A percentile compares a stretch with the other conserved stretches of the same genome.
Conservation (phyloP, 345 rosid genomes). For the Firmiana major region DNA sequence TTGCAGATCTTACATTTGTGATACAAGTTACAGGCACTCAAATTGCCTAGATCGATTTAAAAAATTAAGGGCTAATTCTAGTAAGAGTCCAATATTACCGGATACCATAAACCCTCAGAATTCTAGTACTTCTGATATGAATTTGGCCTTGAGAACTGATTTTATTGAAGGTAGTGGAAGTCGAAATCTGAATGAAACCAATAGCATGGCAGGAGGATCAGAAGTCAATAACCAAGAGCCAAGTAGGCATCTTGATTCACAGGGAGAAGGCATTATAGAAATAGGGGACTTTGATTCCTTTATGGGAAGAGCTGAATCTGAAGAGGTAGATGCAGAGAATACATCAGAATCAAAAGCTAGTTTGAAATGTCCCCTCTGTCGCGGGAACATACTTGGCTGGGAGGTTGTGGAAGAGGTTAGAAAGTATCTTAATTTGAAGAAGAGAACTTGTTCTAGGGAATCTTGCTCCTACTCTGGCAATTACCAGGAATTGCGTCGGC, state of each 20-base stretch:
- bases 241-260: constrained; percentile 33
- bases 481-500: constrained; percentile 83
- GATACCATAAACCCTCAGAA: constrained; percentile 27
- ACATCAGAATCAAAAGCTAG: constrained; percentile 32
- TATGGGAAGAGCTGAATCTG: constrained; percentile 37
- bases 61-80: constrained; percentile 50
- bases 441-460: constrained; percentile 78
- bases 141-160: constrained; percentile 35
- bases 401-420: constrained; percentile 75
- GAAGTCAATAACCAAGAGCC: constrained; percentile 21
- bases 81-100: constrained; percentile 31
- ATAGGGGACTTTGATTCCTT: constrained; percentile 33
- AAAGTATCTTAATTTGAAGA: constrained; percentile 70
- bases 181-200: constrained; percentile 26
- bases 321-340: constrained; percentile 33
- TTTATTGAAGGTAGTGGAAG: constrained; percentile 28
- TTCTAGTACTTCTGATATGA: constrained; percentile 32
- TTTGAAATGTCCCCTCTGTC: constrained; percentile 78
- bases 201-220: constrained; percentile 14
- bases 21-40: constrained; percentile 89
- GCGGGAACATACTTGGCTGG: constrained; percentile 67
- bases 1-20: constrained; percentile 88
- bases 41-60: constrained; percentile 86
- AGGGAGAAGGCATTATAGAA: constrained; percentile 29
- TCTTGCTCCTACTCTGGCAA: constrained; percentile 66